Conservation (phyloP, 805 yeast species). For the Sugiyamaella mastotermitis region DNA sequence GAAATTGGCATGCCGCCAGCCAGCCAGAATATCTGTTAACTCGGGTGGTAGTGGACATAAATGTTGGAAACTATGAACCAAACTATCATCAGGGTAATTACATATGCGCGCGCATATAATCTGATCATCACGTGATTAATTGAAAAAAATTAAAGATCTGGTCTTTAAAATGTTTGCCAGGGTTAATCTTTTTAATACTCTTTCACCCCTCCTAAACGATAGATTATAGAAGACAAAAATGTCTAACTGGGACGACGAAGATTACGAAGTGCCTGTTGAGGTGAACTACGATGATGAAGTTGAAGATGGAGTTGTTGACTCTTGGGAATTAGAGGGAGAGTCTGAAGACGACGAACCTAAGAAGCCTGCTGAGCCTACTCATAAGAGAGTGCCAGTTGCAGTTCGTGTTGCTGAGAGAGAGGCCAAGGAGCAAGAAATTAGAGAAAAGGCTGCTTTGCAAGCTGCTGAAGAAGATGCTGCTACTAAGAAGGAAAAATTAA, state of each 20-base stretch:
- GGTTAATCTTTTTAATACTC: no score
- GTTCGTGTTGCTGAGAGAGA: conserved; percentile 35
- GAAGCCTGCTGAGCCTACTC: conserved; percentile 35
- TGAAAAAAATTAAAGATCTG: no score
- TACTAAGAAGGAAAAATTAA: conserved; percentile 69
- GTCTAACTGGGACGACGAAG: conserved; percentile 64
- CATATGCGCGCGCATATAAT: no score
- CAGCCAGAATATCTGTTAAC: no score
- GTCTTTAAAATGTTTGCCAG: no score
- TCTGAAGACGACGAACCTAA: conserved; percentile 66
- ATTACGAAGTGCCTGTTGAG: conserved; percentile 61
- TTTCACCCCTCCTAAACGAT: no score
- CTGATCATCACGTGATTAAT: no score
- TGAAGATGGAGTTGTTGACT: conserved; percentile 74
- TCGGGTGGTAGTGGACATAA: no score
- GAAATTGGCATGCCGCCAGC: no score
- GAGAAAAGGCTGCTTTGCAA: conserved; percentile 39
- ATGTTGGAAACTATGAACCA: no score
- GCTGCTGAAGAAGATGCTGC: conserved; percentile 53
- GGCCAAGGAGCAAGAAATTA: conserved; percentile 42
- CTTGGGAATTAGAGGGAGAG: conserved; percentile 73
- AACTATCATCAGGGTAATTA: no score
- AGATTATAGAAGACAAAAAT: conserved; percentile 6
- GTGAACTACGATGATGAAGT: conserved; percentile 61
- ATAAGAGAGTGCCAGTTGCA: conserved; percentile 40